A percentile compares a stretch with the other conserved stretches of the same genome.
These are phyloP conservation scores for Cryphonectria naterciae DNA, from an alignment of 2,329 filamentous ascomycete species.

Conservation along the genomic window DNA sequence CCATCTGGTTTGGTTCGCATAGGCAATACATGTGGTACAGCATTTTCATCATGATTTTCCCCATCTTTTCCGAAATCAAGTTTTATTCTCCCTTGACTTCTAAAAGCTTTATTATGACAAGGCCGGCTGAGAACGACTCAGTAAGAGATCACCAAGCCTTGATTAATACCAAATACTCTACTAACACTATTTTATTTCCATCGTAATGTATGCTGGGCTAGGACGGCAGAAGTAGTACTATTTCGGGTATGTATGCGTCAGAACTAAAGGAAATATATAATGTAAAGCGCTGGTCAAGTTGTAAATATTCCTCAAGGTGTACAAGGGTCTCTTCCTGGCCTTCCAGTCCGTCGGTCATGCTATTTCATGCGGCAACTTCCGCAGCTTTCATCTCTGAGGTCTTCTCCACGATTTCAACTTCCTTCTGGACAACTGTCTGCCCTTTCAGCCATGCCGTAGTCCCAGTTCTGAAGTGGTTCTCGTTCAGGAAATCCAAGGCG, in stretches of 20 bases:
- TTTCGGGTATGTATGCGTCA: background rate
- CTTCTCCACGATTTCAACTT: background rate
- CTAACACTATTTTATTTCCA: background rate
- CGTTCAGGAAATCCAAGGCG: constrained; percentile 24
- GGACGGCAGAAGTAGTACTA: background rate
- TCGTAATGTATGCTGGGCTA: background rate
- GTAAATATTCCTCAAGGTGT: no score
- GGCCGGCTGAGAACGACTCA: background rate
- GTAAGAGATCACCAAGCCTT: background rate
- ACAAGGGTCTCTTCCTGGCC: background rate
- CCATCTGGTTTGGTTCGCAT: no score
- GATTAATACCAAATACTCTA: background rate
- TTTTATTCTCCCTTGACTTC: no score
- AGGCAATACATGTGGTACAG: no score
- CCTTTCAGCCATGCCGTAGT: constrained; percentile 25
- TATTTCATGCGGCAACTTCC: background rate
- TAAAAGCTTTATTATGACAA: no score
- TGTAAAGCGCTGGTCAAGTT: background rate
- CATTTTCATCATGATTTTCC: no score
- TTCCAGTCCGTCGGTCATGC: background rate
- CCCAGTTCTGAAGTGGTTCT: constrained; percentile 22
- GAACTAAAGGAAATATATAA: background rate
- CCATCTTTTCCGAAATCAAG: no score
- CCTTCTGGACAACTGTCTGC: constrained; percentile 15
- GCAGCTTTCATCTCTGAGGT: background rate